A percentile compares a stretch with the other conserved stretches of the same genome.
Evolutionary conservation across 2,329 filamentous ascomycete species (phyloP).

Genomic region (Penicillium sp.): DNA sequence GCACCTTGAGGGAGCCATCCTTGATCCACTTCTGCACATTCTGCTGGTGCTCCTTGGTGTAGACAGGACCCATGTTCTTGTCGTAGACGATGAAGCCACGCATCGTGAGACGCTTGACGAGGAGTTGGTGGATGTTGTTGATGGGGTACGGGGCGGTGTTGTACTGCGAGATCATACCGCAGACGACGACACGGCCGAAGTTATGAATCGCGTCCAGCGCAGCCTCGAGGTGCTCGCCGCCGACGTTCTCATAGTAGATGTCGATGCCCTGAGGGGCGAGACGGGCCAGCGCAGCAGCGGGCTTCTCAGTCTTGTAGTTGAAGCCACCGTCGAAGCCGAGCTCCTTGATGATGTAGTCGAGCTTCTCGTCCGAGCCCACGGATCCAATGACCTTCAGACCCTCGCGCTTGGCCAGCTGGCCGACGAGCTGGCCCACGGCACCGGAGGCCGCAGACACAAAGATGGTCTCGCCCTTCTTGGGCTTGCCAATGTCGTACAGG

Average conservation of each 20-base stretch:
- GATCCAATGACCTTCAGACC: slow-evolving; percentile 75
- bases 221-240: slow-evolving; percentile 68
- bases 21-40: slow-evolving; percentile 70
- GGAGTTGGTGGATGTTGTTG: slow-evolving; percentile 60
- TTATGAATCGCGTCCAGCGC: slow-evolving; percentile 61
- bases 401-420: slow-evolving; percentile 76
- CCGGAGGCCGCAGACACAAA: slow-evolving; percentile 76
- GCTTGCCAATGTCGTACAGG: slow-evolving; percentile 69
- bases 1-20: slow-evolving; percentile 69
- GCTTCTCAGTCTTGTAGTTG: slow-evolving; percentile 82
- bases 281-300: slow-evolving; percentile 61
- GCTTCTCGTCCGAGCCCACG: slow-evolving; percentile 74
- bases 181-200: slow-evolving; percentile 62
- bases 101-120: slow-evolving; percentile 63
- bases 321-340: slow-evolving; percentile 70
- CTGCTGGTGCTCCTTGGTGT: slow-evolving; percentile 67
- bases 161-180: slow-evolving; percentile 72
- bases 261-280: slow-evolving; percentile 74
- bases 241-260: slow-evolving; percentile 79
- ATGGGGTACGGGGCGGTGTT: slow-evolving; percentile 65
- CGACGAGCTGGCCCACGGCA: slow-evolving; percentile 76
- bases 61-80: slow-evolving; percentile 61
- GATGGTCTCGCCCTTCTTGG: slow-evolving; percentile 73
- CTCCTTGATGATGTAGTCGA: slow-evolving; percentile 66
- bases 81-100: slow-evolving; percentile 72